Percentiles rank a stretch among this genome's conserved stretches.
These are phyloP conservation scores for Chlorella ohadii DNA, from an alignment of 139 green algal genomes.

Conservation along the genomic window DNA sequence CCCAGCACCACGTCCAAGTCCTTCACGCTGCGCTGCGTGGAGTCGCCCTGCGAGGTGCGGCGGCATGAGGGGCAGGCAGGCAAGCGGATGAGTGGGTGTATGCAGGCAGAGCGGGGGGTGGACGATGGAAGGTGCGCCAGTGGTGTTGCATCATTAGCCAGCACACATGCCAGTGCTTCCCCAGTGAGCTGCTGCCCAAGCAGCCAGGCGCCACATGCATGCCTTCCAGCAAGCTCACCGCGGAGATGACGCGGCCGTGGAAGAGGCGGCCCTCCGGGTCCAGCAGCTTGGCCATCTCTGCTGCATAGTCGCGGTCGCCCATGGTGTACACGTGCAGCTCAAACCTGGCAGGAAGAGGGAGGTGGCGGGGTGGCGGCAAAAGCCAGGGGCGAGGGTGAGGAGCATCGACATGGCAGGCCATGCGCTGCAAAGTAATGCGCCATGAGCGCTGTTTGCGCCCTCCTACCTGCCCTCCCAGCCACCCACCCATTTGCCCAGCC, in stretches of 20 bases:
- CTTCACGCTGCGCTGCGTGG: slow-evolving; percentile 69
- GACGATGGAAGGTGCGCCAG: too few species aligned
- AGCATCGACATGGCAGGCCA: too few species aligned
- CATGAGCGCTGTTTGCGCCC: too few species aligned
- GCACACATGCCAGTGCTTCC: too few species aligned
- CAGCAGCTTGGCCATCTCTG: slow-evolving; percentile 85
- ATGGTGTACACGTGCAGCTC: slow-evolving; percentile 98
- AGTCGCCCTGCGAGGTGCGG: slow-evolving; percentile 52
- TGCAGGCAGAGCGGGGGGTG: too few species aligned
- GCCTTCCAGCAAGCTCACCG: slow-evolving; percentile 24
- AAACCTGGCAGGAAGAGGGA: slow-evolving; percentile 4
- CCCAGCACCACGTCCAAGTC: slow-evolving; percentile 92
- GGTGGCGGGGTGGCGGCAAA: not conserved
- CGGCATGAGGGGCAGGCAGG: not conserved
- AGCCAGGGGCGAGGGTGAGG: too few species aligned
- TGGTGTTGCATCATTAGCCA: too few species aligned
- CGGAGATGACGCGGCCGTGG: slow-evolving; percentile 73
- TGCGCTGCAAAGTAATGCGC: too few species aligned
- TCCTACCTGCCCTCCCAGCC: too few species aligned
- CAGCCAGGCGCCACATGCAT: too few species aligned
- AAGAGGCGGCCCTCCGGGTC: slow-evolving; percentile 79
- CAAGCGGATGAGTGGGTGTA: too few species aligned
- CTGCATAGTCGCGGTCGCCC: slow-evolving; percentile 89
- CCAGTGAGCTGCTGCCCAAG: too few species aligned
- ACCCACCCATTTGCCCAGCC: not conserved